These are phyloP conservation scores for Postia placenta DNA, from an alignment of 768 basidiomycete genomes.

Conservation along the genomic window DNA sequence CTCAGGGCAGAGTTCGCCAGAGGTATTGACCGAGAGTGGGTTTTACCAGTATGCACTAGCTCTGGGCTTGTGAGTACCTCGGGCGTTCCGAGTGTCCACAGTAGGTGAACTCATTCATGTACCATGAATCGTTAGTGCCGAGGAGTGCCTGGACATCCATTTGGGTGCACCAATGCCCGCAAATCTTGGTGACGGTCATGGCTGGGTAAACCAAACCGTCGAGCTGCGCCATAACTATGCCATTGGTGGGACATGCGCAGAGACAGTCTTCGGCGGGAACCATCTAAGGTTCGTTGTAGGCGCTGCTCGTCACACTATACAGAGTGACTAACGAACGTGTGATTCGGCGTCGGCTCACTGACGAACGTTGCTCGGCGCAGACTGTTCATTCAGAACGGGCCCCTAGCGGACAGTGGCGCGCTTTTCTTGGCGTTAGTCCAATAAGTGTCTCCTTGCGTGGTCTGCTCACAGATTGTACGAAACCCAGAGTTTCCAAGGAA, in stretches of 20 bases:
- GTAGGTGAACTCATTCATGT: not conserved
- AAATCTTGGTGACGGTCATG: constrained; percentile 45
- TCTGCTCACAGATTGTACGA: not conserved
- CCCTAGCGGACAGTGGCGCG: constrained; percentile 38
- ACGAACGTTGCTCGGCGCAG: too few species aligned
- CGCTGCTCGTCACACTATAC: not conserved
- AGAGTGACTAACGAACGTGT: too few species aligned
- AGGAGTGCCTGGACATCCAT: constrained; percentile 35
- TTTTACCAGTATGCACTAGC: constrained; percentile 54
- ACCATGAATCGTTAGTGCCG: constrained; percentile 25
- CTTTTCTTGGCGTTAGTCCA: constrained; percentile 52
- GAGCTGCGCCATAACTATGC: constrained; percentile 41
- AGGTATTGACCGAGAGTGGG: constrained; percentile 45
- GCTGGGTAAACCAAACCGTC: constrained; percentile 35
- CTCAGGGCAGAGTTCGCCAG: constrained; percentile 54
- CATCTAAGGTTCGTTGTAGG: constrained; percentile 40
- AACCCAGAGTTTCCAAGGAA: constrained; percentile 35
- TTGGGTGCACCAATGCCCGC: constrained; percentile 31
- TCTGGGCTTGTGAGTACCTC: constrained; percentile 53
- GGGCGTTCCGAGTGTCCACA: not conserved
- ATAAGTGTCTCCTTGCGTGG: not conserved
- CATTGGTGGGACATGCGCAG: constrained; percentile 37
- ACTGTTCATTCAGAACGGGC: constrained; percentile 54
- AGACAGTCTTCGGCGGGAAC: constrained; percentile 40
- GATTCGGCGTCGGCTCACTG: not conserved